phyloP scores from a whole-genome alignment of 441 rosid genomes.

The Adansonia grandidieri region DNA sequence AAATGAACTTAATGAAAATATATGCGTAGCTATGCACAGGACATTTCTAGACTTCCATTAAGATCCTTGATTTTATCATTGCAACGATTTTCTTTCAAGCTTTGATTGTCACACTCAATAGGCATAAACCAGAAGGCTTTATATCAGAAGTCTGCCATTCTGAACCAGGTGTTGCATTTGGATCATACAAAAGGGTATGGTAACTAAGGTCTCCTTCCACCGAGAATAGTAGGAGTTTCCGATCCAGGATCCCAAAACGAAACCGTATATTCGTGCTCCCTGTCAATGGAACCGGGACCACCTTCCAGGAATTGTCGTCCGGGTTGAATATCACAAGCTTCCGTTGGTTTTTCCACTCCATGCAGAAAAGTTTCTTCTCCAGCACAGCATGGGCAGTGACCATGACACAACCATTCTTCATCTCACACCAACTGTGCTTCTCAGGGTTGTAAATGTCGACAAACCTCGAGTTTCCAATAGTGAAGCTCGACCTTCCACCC shows the following conservation, averaged over 20 bases:
- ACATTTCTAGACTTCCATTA: neutral
- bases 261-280: constrained; percentile 78
- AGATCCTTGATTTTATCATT: neutral
- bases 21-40: neutral
- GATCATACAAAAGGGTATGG: constrained; percentile 72
- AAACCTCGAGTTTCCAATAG: constrained; percentile 82
- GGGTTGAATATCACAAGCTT: constrained; percentile 68
- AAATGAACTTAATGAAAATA: neutral
- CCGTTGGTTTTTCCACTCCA: constrained; percentile 94
- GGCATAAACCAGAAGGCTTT: constrained; percentile 74
- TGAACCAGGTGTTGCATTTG: constrained; percentile 66
- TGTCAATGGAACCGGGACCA: constrained; percentile 74
- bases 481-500: constrained; percentile 96
- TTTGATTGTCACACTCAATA: constrained; percentile 80
- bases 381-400: constrained; percentile 90
- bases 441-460: constrained; percentile 82
- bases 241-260: constrained; percentile 75
- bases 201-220: constrained; percentile 56
- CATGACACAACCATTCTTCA: constrained; percentile 91
- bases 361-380: constrained; percentile 75
- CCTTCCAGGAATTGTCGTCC: constrained; percentile 75
- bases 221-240: constrained; percentile 77
- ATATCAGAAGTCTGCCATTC: constrained; percentile 78
- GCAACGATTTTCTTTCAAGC: constrained; percentile 45
- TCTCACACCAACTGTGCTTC: constrained; percentile 63